These are phyloP conservation scores for Yamadazyma scolyti DNA, from an alignment of 805 yeast genomes.

Conservation along the genomic window DNA sequence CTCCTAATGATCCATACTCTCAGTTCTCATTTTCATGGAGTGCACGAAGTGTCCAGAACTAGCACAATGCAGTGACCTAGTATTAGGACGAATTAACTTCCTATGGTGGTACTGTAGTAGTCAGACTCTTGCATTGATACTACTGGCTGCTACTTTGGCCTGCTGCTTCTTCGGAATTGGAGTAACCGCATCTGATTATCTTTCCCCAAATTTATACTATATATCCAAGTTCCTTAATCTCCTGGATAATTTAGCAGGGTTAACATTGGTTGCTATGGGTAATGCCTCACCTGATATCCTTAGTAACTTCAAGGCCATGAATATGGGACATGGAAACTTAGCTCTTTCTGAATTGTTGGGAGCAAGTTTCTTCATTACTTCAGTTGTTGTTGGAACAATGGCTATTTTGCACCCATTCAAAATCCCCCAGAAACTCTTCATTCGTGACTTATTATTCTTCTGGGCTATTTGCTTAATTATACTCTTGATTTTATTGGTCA, in stretches of 20 bases:
- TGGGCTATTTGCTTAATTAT: constrained; percentile 46
- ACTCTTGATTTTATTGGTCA: constrained; percentile 51
- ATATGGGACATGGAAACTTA: constrained; percentile 62
- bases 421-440: constrained; percentile 49
- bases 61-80: constrained; percentile 17
- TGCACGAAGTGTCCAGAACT: too few relatives aligned
- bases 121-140: constrained; percentile 17
- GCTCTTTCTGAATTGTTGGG: constrained; percentile 93
- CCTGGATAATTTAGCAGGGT: constrained; percentile 77
- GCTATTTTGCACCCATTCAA: constrained; percentile 62
- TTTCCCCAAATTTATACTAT: constrained; percentile 73
- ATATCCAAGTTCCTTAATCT: constrained; percentile 60
- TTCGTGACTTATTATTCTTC: constrained; percentile 62
- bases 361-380: constrained; percentile 77
- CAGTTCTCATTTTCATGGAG: too few relatives aligned
- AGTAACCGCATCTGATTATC: constrained; percentile 72
- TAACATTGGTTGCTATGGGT: constrained; percentile 85
- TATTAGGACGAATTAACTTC: constrained; percentile 37
- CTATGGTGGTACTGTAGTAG: constrained; percentile 30
- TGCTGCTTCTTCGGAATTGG: constrained; percentile 68
- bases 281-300: constrained; percentile 91
- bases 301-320: constrained; percentile 80
- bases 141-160: constrained; percentile 14
- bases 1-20: too few relatives aligned
- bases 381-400: constrained; percentile 79